Conservation (phyloP, 2,329 filamentous ascomycete genomes). For the Sclerotinia nivalis region DNA sequence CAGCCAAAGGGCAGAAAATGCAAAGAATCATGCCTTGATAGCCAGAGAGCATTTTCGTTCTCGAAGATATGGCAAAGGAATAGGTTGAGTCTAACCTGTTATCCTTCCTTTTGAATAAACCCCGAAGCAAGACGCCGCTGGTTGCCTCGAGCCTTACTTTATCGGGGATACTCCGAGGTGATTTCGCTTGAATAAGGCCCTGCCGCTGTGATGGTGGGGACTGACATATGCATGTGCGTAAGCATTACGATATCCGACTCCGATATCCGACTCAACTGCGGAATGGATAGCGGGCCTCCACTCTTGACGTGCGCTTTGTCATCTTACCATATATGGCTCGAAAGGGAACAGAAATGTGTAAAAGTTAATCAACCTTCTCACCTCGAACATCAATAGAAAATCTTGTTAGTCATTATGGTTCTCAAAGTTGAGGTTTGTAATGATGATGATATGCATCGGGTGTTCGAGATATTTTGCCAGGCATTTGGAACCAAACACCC, state of each 20-base stretch:
- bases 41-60: not conserved
- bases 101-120: not conserved
- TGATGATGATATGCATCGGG: slow-evolving; percentile 18
- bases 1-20: not conserved
- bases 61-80: not conserved
- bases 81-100: not conserved
- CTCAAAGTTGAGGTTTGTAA: slow-evolving; percentile 20
- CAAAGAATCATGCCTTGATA: not conserved
- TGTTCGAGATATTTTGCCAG: slow-evolving; percentile 17
- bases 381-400: not conserved
- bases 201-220: not conserved
- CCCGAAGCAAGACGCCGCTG: not conserved
- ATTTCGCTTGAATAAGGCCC: not conserved
- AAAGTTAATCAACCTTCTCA: not conserved
- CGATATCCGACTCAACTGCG: not conserved
- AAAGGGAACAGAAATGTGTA: not conserved
- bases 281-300: not conserved
- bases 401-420: not conserved
- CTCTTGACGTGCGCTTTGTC: not conserved
- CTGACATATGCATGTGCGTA: not conserved
- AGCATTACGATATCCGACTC: not conserved
- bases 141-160: not conserved
- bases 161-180: not conserved
- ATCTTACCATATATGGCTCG: slow-evolving; percentile 4
- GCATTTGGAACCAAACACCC: slow-evolving; percentile 5